Base-by-base conservation (phyloP, 1,284 basidiomycete species). In the Ceratobasidium sp. region DNA sequence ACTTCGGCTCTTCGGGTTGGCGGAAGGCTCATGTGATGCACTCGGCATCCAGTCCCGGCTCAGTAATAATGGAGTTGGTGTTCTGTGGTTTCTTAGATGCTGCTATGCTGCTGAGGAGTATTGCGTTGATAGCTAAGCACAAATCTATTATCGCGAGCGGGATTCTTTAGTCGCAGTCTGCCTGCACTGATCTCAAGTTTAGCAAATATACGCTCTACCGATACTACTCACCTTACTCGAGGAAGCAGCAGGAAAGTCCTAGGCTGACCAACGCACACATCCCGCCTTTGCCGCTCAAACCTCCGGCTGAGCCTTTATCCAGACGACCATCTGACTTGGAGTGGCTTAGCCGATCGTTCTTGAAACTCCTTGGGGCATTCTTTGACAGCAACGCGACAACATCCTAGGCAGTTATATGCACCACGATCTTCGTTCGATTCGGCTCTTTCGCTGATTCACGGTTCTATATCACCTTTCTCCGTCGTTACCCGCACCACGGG, bases 311-410 rank as follows among this genome's bases (percentile, higher is more conserved):
- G 43, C 69, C 18, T 28, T 50, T 41, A 43, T 9, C 41, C 1
- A n/a, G 32, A 6, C 55, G 57, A 48, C 14, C 46, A 48, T 50
- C 45, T 71, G 69, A 60, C 45, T 71, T 60, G 41, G 50, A 16
- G 10, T 48, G 46, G 23, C 46, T 48, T 18, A 48, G 3, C 1
- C 3, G n/a, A 21, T 3, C 46, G n/a, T 48, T 48, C 46, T 53
- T 53, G 23, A 28, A 53, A 28, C 50, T 30, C 50, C 28, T 53
- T 53, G 14, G 10, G 28, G 26, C 23, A 12, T 53, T 53, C 50
- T 53, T 10, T 30, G 50, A 53, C 28, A 28, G 23, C 50, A 30
- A 53, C 50, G 50, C 50, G 46, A 9, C 46, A 21, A 48, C n/a
- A 21, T 48, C 46, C 46, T 28, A 18, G 14, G 18, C 10, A 18